Evolutionary conservation across 805 yeast species (phyloP).

Genomic region (Brettanomyces sp.): DNA sequence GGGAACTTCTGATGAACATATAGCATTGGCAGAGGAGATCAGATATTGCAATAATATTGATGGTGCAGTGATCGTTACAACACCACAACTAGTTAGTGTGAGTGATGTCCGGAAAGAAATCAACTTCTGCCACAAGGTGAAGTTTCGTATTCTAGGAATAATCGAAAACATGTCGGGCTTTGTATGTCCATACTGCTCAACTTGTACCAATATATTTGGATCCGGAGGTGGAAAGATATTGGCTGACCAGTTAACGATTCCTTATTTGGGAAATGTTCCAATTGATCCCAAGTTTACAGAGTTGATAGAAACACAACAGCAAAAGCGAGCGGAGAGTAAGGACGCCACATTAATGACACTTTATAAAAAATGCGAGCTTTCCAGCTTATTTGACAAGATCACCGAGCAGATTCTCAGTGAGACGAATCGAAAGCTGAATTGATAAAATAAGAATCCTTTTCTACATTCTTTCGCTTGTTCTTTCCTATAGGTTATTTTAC

Average conservation of each 20-base stretch:
- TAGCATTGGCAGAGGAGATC: conserved; percentile 89
- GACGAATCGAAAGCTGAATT: background rate
- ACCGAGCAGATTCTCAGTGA: conserved; percentile 23
- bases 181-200: conserved; percentile 88
- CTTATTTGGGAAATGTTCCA: conserved; percentile 81
- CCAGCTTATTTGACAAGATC: conserved; percentile 38
- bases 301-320: conserved; percentile 73
- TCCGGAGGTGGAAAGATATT: conserved; percentile 82
- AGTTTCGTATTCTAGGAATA: conserved; percentile 70
- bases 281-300: conserved; percentile 89
- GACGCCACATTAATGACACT: conserved; percentile 25
- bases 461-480: background rate
- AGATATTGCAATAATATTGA: conserved; percentile 59
- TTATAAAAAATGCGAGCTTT: conserved; percentile 29
- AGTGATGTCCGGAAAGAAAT: conserved; percentile 94
- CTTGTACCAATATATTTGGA: conserved; percentile 85
- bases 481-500: background rate
- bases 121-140: conserved; percentile 82
- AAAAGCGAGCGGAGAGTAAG: conserved; percentile 37
- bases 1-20: conserved; percentile 97
- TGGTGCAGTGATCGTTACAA: conserved; percentile 92
- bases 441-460: background rate
- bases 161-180: conserved; percentile 97
- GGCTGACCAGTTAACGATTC: conserved; percentile 51
- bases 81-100: conserved; percentile 89